Evolutionary conservation across 768 basidiomycete genomes (phyloP).

Genomic region (Naganishia randhawae): DNA sequence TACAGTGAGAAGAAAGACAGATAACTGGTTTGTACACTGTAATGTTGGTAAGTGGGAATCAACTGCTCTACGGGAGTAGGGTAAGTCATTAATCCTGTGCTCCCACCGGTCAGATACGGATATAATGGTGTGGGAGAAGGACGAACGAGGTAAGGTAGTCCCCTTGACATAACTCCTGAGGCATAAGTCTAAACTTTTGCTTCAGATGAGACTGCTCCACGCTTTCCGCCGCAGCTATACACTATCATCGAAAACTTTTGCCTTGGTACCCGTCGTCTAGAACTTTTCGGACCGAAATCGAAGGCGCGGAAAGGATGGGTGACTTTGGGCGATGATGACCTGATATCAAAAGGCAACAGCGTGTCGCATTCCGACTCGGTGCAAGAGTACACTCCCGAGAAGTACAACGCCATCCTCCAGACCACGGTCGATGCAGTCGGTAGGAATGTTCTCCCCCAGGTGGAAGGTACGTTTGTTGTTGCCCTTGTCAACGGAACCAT

Average conservation of each 20-base stretch:
- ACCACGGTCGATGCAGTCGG: constrained; percentile 15
- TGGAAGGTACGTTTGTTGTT: constrained; percentile 55
- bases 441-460: constrained; percentile 24
- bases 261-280: constrained; percentile 82
- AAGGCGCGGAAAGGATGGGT: constrained; percentile 84
- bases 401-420: constrained; percentile 30
- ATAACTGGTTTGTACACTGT: constrained; percentile 96
- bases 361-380: neutral
- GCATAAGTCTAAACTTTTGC: neutral
- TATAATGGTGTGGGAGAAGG: constrained; percentile 88
- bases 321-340: constrained; percentile 55
- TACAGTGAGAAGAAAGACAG: constrained; percentile 88
- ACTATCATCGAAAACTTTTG: constrained; percentile 96
- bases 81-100: neutral
- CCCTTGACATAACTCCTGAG: neutral
- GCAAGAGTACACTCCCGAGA: constrained; percentile 20
- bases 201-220: constrained; percentile 55
- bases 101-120: constrained; percentile 68
- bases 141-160: constrained; percentile 11
- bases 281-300: constrained; percentile 72
- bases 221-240: constrained; percentile 91
- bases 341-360: constrained; percentile 21
- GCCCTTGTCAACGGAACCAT: constrained; percentile 52
- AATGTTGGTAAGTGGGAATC: constrained; percentile 70
- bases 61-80: constrained; percentile 29